Base-by-base conservation (phyloP, 805 yeast genomes). In the Candida germanica region DNA sequence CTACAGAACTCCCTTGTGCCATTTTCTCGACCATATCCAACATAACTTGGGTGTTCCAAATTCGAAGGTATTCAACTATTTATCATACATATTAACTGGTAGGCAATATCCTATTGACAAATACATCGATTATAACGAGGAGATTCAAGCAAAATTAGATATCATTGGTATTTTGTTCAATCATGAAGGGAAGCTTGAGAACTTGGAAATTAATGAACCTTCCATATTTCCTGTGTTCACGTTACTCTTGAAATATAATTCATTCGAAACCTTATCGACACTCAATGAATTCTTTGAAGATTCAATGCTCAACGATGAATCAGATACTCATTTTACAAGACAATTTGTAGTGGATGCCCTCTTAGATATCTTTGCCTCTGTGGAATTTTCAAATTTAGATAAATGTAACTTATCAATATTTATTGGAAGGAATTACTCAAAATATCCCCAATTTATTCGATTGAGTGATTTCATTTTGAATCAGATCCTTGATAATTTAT, bases 281-380 rank as follows among this genome's bases (percentile, higher is more conserved):
- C 56, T 93, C 39, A 83, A 87, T 55, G 95, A 85, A 54, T 83
- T 84, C 6, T 80, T 91, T 51, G 97, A 91, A 53, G 95, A 87
- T 53, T 61, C 83, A 0, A 66, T 75, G 27, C 56, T 91, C 38
- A 87, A 88, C 31, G 87, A 79, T 14, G 79, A 77, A 29, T 19
- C n/a, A 9, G 22, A 17, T 11, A 53, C 59, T 3, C 50, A 56
- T 12, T 54, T 51, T 14, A 83, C 69, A 42, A 66, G 98, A 13
- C 98, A 91, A 54, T 82, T 81, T 47, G 74, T 91, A 10, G 61
- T 87, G 14, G 91, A 87, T 42, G 75, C 86, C 3, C 58, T 91
- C 14, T 53, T 86, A 11, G 85, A 83, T 34, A 59, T 80, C 2
- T 71, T 74, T 46, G 66, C 68, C 3, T 64, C 59, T 4, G 56